Percentiles rank a stretch among this genome's conserved stretches.
These are phyloP conservation scores for Chrysophaeum taylorii DNA, from an alignment of 352 stramenopile genomes.

Conservation along the genomic window DNA sequence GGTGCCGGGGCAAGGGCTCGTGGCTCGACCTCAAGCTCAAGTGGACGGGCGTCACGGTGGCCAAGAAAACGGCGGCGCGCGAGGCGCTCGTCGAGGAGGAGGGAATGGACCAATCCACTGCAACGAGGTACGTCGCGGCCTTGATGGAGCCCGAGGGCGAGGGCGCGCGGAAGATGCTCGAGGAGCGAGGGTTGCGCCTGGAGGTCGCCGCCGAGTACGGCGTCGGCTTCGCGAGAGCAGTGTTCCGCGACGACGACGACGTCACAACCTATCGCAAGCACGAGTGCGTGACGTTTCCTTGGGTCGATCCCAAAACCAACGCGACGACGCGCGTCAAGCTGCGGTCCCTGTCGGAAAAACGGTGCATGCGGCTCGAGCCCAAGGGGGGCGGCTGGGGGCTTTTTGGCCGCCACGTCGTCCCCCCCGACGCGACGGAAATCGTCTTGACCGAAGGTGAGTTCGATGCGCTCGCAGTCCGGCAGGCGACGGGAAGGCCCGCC, in stretches of 20 bases:
- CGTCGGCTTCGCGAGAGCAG: not conserved
- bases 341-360: conserved; percentile 65
- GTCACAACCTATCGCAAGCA: not conserved
- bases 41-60: not conserved
- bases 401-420: conserved; percentile 97
- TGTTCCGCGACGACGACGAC: not conserved
- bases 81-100: not conserved
- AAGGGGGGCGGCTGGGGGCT: conserved; percentile 89
- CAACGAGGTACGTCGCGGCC: not conserved
- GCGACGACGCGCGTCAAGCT: conserved; percentile 55
- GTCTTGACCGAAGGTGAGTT: conserved; percentile 95
- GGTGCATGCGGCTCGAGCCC: conserved; percentile 65
- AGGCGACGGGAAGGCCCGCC: conserved; percentile 72
- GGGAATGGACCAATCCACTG: not conserved
- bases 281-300: not conserved
- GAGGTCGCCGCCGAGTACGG: not conserved
- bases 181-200: not conserved
- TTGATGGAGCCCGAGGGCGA: not conserved
- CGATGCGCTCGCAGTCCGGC: conserved; percentile 90
- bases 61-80: not conserved
- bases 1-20: conserved; percentile 43
- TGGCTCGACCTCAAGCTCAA: conserved; percentile 53
- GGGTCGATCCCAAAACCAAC: not conserved
- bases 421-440: conserved; percentile 64
- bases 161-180: not conserved